Percentiles rank a stretch among this genome's conserved stretches.
phyloP scores from a whole-genome alignment of 768 basidiomycete species.

The Hypholoma fasciculare region DNA sequence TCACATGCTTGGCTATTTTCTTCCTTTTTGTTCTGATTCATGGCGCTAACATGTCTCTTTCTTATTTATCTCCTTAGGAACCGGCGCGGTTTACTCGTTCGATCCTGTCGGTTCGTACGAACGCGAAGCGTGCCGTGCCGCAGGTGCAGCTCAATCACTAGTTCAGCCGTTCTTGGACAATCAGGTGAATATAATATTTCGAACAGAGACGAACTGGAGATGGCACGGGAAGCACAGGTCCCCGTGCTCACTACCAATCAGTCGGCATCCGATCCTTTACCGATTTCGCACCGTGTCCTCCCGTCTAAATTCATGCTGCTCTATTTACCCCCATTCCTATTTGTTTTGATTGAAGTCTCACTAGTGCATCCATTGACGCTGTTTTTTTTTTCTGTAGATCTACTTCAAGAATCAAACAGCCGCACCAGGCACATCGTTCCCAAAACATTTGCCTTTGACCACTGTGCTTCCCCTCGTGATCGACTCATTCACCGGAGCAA shows the following conservation, averaged over 20 bases:
- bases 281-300: conserved; percentile 42
- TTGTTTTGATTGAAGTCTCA: background rate
- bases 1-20: conserved; percentile 14
- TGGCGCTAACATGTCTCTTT: conserved; percentile 14
- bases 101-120: conserved; percentile 99
- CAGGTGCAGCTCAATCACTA: conserved; percentile 91
- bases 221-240: conserved; percentile 19
- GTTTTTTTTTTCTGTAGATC: conserved; percentile 54
- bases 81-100: conserved; percentile 99
- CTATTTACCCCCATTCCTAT: conserved; percentile 17
- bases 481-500: conserved; percentile 96
- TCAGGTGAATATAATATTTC: conserved; percentile 63
- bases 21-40: conserved; percentile 6
- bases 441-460: conserved; percentile 76
- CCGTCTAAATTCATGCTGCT: conserved; percentile 15
- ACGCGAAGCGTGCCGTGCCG: conserved; percentile 94
- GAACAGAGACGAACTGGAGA: conserved; percentile 20
- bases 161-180: conserved; percentile 99
- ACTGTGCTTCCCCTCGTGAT: conserved; percentile 86
- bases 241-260: conserved; percentile 20
- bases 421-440: conserved; percentile 70
- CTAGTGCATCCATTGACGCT: conserved; percentile 19
- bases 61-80: conserved; percentile 50
- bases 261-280: conserved; percentile 42
- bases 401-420: conserved; percentile 96